Percentiles rank a stretch among this genome's conserved stretches.
Evolutionary conservation across 2,329 filamentous ascomycete species (phyloP).

Genomic region (Ampelomyces quisqualis): DNA sequence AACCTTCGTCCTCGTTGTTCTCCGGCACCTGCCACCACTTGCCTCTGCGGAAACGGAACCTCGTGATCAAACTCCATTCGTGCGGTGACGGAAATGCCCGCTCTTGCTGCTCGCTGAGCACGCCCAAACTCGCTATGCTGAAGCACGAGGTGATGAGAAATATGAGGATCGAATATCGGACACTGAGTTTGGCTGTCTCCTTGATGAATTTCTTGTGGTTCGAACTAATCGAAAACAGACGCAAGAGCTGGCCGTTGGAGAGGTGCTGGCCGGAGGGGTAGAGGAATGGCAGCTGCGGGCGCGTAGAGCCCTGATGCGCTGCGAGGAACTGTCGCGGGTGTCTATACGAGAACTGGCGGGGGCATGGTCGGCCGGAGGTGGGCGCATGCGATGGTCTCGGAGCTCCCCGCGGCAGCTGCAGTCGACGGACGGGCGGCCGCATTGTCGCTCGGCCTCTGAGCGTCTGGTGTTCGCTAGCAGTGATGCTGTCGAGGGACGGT

Average conservation of each 20-base stretch:
- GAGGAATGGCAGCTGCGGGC: conserved; percentile 67
- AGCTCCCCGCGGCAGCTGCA: conserved; percentile 30
- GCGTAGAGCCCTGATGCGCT: conserved; percentile 46
- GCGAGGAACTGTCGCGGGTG: conserved; percentile 54
- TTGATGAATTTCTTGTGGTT: conserved; percentile 70
- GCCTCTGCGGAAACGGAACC: conserved; percentile 65
- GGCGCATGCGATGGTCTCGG: conserved; percentile 21
- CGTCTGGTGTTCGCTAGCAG: conserved; percentile 7
- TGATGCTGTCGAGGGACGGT: conserved; percentile 11
- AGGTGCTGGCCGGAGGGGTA: conserved; percentile 53
- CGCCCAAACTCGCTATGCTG: conserved; percentile 62
- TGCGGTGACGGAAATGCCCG: conserved; percentile 74
- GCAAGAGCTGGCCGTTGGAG: conserved; percentile 54
- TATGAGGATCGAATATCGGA: conserved; percentile 66
- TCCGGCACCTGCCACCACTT: conserved; percentile 51
- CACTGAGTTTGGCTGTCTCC: conserved; percentile 67
- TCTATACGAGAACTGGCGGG: conserved; percentile 62
- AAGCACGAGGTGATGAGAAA: conserved; percentile 65
- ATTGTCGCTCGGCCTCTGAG: conserved; percentile 24
- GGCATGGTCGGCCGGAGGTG: conserved; percentile 21
- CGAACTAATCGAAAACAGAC: conserved; percentile 69
- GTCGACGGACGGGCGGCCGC: conserved; percentile 30
- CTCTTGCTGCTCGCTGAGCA: conserved; percentile 75
- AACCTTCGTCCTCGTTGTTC: conserved; percentile 59
- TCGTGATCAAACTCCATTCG: conserved; percentile 74